Percentiles rank a stretch among this genome's conserved stretches.
These are phyloP conservation scores for Cicer arietinum DNA, from an alignment of 306 rosid species.

Conservation along the genomic window DNA sequence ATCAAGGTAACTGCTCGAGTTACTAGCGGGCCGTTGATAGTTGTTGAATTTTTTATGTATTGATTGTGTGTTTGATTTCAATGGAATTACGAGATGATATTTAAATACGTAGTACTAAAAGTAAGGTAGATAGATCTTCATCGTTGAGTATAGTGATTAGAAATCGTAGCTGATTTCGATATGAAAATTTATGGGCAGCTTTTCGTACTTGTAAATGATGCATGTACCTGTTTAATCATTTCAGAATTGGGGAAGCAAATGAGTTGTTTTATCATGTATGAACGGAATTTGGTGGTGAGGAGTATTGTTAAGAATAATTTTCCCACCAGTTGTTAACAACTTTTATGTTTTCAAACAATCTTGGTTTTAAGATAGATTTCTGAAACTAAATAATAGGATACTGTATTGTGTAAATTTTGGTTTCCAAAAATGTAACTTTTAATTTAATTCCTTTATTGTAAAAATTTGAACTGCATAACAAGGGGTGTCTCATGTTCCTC, in stretches of 20 bases:
- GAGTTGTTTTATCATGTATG: not conserved
- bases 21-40: not conserved
- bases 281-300: not conserved
- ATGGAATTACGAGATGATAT: conserved; percentile 2
- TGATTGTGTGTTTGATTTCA: not conserved
- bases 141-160: conserved; percentile 14
- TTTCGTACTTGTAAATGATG: not conserved
- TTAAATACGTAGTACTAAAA: not conserved
- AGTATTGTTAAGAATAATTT: not conserved
- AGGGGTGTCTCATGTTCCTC: too few species aligned
- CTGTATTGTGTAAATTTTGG: too few species aligned
- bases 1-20: not conserved
- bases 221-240: not conserved
- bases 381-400: too few species aligned
- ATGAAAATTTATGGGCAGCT: not conserved
- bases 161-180: not conserved
- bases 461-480: too few species aligned
- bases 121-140: conserved; percentile 13
- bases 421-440: too few species aligned
- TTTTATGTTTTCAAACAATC: not conserved
- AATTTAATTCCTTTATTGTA: too few species aligned
- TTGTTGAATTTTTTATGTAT: too few species aligned
- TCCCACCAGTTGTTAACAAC: not conserved
- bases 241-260: conserved; percentile 10
- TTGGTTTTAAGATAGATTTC: not conserved